phyloP scores from a whole-genome alignment of 495 filamentous ascomycete genomes.

The Evernia prunastri region DNA sequence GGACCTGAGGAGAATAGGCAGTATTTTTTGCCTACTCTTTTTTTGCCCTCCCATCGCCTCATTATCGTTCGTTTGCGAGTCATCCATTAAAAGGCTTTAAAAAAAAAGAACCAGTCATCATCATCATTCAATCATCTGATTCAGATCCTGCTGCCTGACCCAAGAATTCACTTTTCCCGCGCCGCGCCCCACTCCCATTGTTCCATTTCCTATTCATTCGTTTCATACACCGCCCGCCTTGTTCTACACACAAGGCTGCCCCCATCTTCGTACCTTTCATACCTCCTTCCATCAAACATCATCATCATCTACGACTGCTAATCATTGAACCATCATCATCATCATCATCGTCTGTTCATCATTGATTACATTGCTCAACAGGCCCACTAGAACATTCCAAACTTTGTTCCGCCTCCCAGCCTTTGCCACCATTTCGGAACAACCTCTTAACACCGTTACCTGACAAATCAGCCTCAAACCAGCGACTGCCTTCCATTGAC shows the following conservation, averaged over 20 bases:
- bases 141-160: conserved; percentile 15
- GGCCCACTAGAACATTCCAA: not conserved
- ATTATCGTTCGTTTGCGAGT: conserved; percentile 16
- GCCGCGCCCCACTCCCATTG: conserved; percentile 5
- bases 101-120: conserved; percentile 26
- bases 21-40: too few relatives aligned
- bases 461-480: conserved; percentile 24
- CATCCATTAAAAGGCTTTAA: too few relatives aligned
- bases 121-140: too few relatives aligned
- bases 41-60: conserved; percentile 6
- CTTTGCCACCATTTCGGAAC: conserved; percentile 21
- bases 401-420: conserved; percentile 10
- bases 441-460: conserved; percentile 23
- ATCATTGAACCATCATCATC: not conserved
- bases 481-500: conserved; percentile 32
- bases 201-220: conserved; percentile 3
- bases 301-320: not conserved
- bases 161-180: conserved; percentile 16
- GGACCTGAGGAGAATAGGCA: conserved; percentile 7
- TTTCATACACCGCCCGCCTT: not conserved
- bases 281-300: not conserved
- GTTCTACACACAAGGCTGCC: not conserved
- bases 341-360: not conserved
- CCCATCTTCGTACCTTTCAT: not conserved
- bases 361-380: not conserved